Evolutionary conservation across 441 rosid species (phyloP), one percentile per base, ranked within the genome.

Genomic region (Lepidium campestre): DNA sequence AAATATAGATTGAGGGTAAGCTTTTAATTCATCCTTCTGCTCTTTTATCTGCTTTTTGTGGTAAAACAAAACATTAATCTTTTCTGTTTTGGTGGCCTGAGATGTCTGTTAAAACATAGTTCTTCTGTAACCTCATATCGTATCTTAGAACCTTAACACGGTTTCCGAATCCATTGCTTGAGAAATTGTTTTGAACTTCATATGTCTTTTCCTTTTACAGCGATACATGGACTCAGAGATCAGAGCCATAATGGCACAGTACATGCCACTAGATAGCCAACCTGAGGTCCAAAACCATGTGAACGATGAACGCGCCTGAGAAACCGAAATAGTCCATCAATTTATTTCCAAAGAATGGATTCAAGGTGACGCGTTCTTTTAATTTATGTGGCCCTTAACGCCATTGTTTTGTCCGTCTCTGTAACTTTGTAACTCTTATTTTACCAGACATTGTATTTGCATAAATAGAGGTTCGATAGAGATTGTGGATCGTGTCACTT

Each of bases 201-300:
- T 47, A 7, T 37, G 34, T 37, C 39, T 12, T 8, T 68, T 20
- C 32, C 53, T 56, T 52, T 66, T 71, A 79, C 93, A 94, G 99
- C 83, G 81, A 14, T 91, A 95, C 85, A 94, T 94, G 99, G 98
- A 94, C 78, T 94, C 99, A 2, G 99, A 94, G 83, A 94, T 94
- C 81, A 85, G 98, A 80, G 97, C 99, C 22, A 94, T 94, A 72
- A 91, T 94, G 99, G 98, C 99, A 27, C 99, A 94, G 75, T 94
- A 94, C 80, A 94, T 94, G 99, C 99, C 99, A 35, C 83, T 91
- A 29, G 99, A 94, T 50, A 91, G 89, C 79, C 98, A 94, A 72
- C 66, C 87, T 0, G 98, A 86, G 73, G 76, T 82, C 60, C 93
- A 82, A 6, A 89, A 88, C 64, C 96, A 88, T 39, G 75, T 82